Percentiles rank a stretch among this genome's conserved stretches.
Evolutionary conservation across 495 filamentous ascomycete genomes (phyloP).

Genomic region (Evernia prunastri): DNA sequence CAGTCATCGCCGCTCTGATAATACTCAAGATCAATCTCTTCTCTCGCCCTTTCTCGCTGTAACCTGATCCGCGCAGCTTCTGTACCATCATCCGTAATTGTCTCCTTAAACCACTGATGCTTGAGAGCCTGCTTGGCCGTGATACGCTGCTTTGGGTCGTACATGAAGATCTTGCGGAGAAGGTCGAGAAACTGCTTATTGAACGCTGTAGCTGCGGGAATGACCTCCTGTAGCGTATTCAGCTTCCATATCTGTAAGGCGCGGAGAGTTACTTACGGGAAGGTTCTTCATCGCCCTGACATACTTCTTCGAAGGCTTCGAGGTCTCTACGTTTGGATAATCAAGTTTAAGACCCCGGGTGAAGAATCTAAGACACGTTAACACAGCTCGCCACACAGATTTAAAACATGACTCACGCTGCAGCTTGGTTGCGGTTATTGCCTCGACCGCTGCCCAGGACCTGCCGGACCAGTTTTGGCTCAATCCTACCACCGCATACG

Average conservation of each 20-base stretch:
- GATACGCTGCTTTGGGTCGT: conserved; percentile 84
- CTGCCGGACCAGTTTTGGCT: conserved; percentile 64
- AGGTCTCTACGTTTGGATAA: conserved; percentile 83
- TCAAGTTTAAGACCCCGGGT: conserved; percentile 66
- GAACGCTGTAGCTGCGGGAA: conserved; percentile 71
- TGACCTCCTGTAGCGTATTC: conserved; percentile 64
- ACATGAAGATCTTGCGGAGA: conserved; percentile 84
- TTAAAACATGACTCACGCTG: conserved; percentile 57
- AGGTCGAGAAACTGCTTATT: conserved; percentile 83
- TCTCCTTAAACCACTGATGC: conserved; percentile 92
- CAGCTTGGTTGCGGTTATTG: conserved; percentile 64
- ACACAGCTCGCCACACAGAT: conserved; percentile 1
- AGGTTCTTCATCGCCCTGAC: conserved; percentile 92
- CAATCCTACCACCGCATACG: conserved; percentile 69
- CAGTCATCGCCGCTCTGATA: conserved; percentile 9
- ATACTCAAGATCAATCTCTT: conserved; percentile 12
- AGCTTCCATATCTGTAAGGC: conserved; percentile 4
- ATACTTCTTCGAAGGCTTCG: conserved; percentile 81
- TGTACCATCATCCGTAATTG: conserved; percentile 81
- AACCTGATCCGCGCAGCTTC: conserved; percentile 73
- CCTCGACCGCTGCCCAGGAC: conserved; percentile 60
- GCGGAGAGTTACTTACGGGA: conserved; percentile 50
- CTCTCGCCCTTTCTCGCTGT: conserved; percentile 38
- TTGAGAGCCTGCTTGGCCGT: conserved; percentile 86
- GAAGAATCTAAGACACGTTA: conserved; percentile 62